These are phyloP conservation scores for Cyberlindnera mycetangii DNA, from an alignment of 805 yeast species.

Conservation along the genomic window DNA sequence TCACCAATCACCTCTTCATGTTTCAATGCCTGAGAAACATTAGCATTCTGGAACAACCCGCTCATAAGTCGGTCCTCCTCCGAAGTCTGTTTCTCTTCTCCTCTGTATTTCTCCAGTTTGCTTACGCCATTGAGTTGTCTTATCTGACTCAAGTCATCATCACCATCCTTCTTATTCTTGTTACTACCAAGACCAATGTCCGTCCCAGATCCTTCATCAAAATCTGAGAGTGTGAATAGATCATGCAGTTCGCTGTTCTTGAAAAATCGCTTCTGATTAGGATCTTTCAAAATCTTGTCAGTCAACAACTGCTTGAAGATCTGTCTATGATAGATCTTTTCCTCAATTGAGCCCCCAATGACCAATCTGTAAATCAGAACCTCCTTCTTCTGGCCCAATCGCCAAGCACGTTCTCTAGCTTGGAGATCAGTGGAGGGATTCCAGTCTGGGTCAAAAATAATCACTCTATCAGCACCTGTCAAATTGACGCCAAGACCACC, in stretches of 20 bases:
- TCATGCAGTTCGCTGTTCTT: slow-evolving; percentile 91
- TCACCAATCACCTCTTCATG: slow-evolving; percentile 76
- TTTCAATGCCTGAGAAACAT: slow-evolving; percentile 69
- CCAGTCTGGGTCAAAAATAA: slow-evolving; percentile 97
- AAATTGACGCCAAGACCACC: slow-evolving; percentile 94
- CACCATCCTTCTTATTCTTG: slow-evolving; percentile 35
- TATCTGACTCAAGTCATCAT: slow-evolving; percentile 68
- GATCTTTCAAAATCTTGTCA: slow-evolving; percentile 91
- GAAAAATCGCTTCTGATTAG: slow-evolving; percentile 90
- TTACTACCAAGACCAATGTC: slow-evolving; percentile 51
- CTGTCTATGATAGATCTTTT: slow-evolving; percentile 94
- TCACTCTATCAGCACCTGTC: slow-evolving; percentile 93
- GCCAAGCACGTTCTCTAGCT: slow-evolving; percentile 96
- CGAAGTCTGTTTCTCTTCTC: slow-evolving; percentile 34
- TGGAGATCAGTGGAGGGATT: slow-evolving; percentile 97
- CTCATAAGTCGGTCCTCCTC: slow-evolving; percentile 71
- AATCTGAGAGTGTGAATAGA: slow-evolving; percentile 78
- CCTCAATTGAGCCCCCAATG: slow-evolving; percentile 95
- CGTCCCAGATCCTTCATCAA: slow-evolving; percentile 46
- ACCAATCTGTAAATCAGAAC: slow-evolving; percentile 87
- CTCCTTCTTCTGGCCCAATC: slow-evolving; percentile 90
- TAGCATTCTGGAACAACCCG: slow-evolving; percentile 67
- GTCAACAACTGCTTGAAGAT: slow-evolving; percentile 93
- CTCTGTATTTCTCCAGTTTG: slow-evolving; percentile 58
- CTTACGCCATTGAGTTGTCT: slow-evolving; percentile 70